Base-by-base conservation (phyloP, 176 grass and related monocot species). In the Phoenix roebelenii region DNA sequence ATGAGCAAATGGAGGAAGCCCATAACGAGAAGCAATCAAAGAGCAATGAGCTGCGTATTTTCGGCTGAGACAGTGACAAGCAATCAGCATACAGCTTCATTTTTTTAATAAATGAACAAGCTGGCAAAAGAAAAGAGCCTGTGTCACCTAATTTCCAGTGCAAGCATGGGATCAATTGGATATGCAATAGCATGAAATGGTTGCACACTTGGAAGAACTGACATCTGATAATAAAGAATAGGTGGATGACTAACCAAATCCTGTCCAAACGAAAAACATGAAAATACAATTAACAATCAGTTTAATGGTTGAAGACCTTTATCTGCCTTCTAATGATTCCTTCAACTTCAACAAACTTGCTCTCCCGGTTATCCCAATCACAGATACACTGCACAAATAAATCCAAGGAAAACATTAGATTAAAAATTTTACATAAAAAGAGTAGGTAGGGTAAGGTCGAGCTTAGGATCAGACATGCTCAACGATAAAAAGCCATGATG, bases 171-270 rank as follows among this genome's bases (percentile, higher is more conserved):
- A 70, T 95, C 81, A 14, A 95, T 85, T 51, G 89, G 89, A 68
- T 95, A 95, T 58, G 89, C 89, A 63, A 95, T 95, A 62, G 89
- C 89, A 82, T 95, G 89, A 75, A 95, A 95, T 76, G 89, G 89
- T 70, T 95, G 89, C 72, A 95, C 89, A 61, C 89, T 88, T 61
- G 89, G 89, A 63, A 95, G 85, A 70, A 95, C 25, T 23, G 63
- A 50, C 30, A 64, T 64, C 52, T 77, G 64, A 55, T 44, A 14
- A 44, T 14, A 44, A 72, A 52, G 16, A 54, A 58, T 16, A 57
- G 7, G 20, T 9, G 2, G 35, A 12, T 44, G 7, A 14, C 35
- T 44, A 12, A 44, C 35, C 10, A 44, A 44, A 44, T 22, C 17
- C 16, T 15, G 17, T 20, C 3, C 23, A 4, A 54, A 54, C 3